phyloP scores from a whole-genome alignment of 306 rosid genomes.

The Crotalaria pallida region DNA sequence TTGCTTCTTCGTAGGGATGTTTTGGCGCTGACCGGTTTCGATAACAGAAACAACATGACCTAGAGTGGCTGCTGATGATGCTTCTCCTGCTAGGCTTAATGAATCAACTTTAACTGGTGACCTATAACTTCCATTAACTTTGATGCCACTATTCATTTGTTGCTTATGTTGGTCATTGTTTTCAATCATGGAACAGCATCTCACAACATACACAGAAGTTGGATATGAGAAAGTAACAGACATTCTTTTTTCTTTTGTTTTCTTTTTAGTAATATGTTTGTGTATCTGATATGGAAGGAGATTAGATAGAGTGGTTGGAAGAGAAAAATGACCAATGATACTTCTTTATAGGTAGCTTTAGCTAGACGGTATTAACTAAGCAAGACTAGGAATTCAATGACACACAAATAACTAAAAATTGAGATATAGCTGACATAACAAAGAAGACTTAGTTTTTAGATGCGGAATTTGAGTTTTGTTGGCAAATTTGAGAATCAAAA shows the following conservation, averaged over 20 bases:
- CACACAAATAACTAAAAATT: constrained; percentile 29
- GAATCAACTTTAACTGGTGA: constrained; percentile 27
- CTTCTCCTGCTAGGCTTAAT: constrained; percentile 29
- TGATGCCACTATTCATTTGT: constrained; percentile 23
- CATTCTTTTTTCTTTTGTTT: constrained; percentile 13
- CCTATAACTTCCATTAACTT: constrained; percentile 39
- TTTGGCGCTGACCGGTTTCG: constrained; percentile 54
- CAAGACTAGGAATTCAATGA: neutral
- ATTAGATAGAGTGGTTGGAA: neutral
- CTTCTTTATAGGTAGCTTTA: constrained; percentile 11
- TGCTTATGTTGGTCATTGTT: constrained; percentile 36
- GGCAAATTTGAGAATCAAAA: constrained; percentile 1
- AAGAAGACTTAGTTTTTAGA: constrained; percentile 41
- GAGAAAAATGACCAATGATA: neutral
- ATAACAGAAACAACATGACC: constrained; percentile 16
- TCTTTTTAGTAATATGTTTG: neutral
- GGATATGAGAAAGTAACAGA: constrained; percentile 28
- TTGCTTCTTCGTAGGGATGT: constrained; percentile 80
- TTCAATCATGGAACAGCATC: constrained; percentile 47
- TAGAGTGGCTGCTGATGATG: neutral
- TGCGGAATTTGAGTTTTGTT: neutral
- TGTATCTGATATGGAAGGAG: neutral
- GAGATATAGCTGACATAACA: constrained; percentile 28
- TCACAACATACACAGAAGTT: constrained; percentile 18
- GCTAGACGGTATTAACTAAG: constrained; percentile 24